A percentile compares a stretch with the other conserved stretches of the same genome.
These are phyloP conservation scores for Echites panduratus DNA, from an alignment of 257 asterid genomes.

Conservation along the genomic window DNA sequence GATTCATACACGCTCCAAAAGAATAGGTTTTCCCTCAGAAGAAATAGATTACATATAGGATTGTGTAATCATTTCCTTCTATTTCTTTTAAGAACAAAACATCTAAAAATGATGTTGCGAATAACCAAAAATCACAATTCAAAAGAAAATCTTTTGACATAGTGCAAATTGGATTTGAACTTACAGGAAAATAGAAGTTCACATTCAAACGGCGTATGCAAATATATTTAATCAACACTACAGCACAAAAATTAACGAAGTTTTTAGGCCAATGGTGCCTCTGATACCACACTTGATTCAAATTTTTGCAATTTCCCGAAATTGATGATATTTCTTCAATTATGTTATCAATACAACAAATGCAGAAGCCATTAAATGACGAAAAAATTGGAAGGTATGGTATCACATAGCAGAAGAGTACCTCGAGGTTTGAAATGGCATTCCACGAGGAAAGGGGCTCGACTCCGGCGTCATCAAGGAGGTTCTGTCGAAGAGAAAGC, in stretches of 20 bases:
- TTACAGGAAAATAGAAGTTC: background rate
- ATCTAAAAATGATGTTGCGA: background rate
- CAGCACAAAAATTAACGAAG: background rate
- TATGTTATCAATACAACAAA: background rate
- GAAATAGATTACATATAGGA: background rate
- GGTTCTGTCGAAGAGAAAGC: constrained; percentile 92
- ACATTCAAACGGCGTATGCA: background rate
- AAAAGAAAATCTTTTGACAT: background rate
- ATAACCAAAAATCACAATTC: background rate
- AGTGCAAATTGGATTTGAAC: background rate
- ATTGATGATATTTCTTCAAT: constrained; percentile 8
- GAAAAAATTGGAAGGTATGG: background rate
- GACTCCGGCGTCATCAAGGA: constrained; percentile 54
- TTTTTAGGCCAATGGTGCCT: background rate
- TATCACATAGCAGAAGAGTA: constrained; percentile 13
- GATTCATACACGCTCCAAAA: background rate
- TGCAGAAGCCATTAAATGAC: background rate
- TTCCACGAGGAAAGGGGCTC: constrained; percentile 64
- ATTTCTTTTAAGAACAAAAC: background rate
- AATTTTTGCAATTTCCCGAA: background rate
- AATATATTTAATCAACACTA: background rate
- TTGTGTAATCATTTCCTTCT: background rate
- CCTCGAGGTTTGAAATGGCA: constrained; percentile 64
- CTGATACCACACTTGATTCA: background rate
- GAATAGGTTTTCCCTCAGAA: background rate